phyloP scores from a whole-genome alignment of 495 filamentous ascomycete species.

The Daldinia bambusicola region DNA sequence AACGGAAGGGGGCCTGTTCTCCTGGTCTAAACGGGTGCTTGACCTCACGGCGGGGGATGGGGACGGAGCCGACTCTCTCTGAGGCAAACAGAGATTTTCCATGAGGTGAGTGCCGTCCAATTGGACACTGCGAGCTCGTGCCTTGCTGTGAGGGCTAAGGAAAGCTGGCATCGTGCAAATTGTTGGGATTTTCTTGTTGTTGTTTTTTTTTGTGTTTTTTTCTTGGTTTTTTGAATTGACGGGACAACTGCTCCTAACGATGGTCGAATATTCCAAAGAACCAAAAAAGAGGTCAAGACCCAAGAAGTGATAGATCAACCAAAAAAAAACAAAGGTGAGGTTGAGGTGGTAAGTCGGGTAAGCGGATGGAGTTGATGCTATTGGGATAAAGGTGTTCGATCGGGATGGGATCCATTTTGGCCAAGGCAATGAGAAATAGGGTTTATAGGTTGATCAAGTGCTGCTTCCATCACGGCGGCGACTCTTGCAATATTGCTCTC shows the following conservation, averaged over 20 bases:
- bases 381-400: slow-evolving; percentile 34
- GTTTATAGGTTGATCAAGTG: neutral
- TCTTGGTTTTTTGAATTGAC: slow-evolving; percentile 44
- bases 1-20: slow-evolving; percentile 48
- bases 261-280: slow-evolving; percentile 52
- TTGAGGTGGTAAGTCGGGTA: slow-evolving; percentile 10
- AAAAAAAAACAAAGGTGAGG: slow-evolving; percentile 37
- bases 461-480: slow-evolving; percentile 38
- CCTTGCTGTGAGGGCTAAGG: slow-evolving; percentile 54
- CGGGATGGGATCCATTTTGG: slow-evolving; percentile 37
- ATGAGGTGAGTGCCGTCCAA: slow-evolving; percentile 51
- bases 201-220: slow-evolving; percentile 25
- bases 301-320: slow-evolving; percentile 55
- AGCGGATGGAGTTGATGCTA: slow-evolving; percentile 34
- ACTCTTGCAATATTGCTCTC: slow-evolving; percentile 48
- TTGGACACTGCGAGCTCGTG: slow-evolving; percentile 59
- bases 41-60: slow-evolving; percentile 45
- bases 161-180: slow-evolving; percentile 53
- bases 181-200: slow-evolving; percentile 20
- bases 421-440: slow-evolving; percentile 16
- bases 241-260: slow-evolving; percentile 45
- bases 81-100: slow-evolving; percentile 41
- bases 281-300: slow-evolving; percentile 48
- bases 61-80: slow-evolving; percentile 37
- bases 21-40: slow-evolving; percentile 53